These are phyloP conservation scores for Calonectria ilicicola DNA, from an alignment of 2,329 filamentous ascomycete species.

Conservation along the genomic window DNA sequence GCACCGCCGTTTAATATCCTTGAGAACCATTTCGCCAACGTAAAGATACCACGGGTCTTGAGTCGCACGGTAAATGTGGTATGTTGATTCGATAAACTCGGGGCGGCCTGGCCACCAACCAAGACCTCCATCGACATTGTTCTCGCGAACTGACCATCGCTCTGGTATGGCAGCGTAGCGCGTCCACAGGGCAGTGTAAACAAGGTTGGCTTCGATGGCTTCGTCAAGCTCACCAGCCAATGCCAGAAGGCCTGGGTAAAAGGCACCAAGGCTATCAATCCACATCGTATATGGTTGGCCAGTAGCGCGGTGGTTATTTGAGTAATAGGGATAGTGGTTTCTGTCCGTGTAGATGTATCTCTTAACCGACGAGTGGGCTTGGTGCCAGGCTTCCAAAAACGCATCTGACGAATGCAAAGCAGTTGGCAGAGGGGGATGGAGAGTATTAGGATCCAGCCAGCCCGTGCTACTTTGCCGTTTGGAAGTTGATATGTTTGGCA, in stretches of 20 bases:
- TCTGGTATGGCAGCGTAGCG: slow-evolving; percentile 94
- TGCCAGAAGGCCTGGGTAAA: slow-evolving; percentile 89
- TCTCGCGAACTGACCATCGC: slow-evolving; percentile 89
- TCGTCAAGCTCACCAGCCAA: slow-evolving; percentile 92
- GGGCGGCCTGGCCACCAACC: slow-evolving; percentile 96
- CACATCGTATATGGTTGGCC: slow-evolving; percentile 91
- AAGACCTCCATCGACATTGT: slow-evolving; percentile 85
- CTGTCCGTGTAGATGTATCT: slow-evolving; percentile 86
- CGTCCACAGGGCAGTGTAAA: slow-evolving; percentile 95
- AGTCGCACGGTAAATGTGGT: slow-evolving; percentile 94
- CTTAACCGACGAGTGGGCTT: slow-evolving; percentile 88
- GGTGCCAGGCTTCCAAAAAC: slow-evolving; percentile 86
- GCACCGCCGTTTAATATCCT: slow-evolving; percentile 88
- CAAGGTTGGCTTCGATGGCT: slow-evolving; percentile 87
- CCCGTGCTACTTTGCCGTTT: slow-evolving; percentile 54
- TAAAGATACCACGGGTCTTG: slow-evolving; percentile 96
- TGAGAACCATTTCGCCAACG: slow-evolving; percentile 93
- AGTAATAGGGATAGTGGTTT: slow-evolving; percentile 89
- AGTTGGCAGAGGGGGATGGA: slow-evolving; percentile 70
- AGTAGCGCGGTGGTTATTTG: slow-evolving; percentile 89
- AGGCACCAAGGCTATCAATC: slow-evolving; percentile 96
- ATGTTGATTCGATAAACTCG: slow-evolving; percentile 97
- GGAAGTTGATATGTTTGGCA: slow-evolving; percentile 61
- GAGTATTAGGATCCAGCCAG: slow-evolving; percentile 73
- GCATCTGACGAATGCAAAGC: slow-evolving; percentile 79